phyloP scores from a whole-genome alignment of 305 asterid genomes.

The Plantago lanceolata region DNA sequence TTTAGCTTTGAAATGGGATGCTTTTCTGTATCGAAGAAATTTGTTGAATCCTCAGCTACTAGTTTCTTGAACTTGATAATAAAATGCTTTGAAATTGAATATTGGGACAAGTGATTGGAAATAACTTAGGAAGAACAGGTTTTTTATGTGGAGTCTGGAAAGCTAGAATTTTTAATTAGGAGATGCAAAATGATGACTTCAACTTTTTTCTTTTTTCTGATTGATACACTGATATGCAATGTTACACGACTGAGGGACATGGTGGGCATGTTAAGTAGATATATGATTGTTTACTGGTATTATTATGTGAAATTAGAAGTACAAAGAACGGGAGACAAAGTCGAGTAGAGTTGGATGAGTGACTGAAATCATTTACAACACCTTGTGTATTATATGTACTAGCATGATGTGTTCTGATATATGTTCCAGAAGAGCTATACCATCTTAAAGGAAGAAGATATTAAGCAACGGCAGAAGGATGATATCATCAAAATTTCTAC shows the following conservation, averaged over 20 bases:
- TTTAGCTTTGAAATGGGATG: too few species aligned
- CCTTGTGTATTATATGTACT: slow-evolving; percentile 10
- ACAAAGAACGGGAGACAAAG: too few species aligned
- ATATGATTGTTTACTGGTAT: neutral
- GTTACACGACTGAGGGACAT: neutral
- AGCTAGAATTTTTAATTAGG: too few species aligned
- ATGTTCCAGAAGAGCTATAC: slow-evolving; percentile 66
- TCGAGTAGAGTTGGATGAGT: too few species aligned
- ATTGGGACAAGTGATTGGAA: neutral
- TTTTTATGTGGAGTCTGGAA: neutral
- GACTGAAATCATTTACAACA: slow-evolving; percentile 1
- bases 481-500: slow-evolving; percentile 64
- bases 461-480: slow-evolving; percentile 63
- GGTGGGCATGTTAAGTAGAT: neutral
- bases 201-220: neutral
- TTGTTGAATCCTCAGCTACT: too few species aligned
- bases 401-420: slow-evolving; percentile 11
- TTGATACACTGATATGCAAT: neutral
- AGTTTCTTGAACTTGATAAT: too few species aligned
- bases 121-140: neutral
- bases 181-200: neutral
- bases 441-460: slow-evolving; percentile 75
- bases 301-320: neutral
- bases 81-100: neutral
- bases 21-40: too few species aligned